Percentiles rank a stretch among this genome's conserved stretches.
Evolutionary conservation across 2,329 filamentous ascomycete genomes (phyloP).

Genomic region (Penicillium sp.): DNA sequence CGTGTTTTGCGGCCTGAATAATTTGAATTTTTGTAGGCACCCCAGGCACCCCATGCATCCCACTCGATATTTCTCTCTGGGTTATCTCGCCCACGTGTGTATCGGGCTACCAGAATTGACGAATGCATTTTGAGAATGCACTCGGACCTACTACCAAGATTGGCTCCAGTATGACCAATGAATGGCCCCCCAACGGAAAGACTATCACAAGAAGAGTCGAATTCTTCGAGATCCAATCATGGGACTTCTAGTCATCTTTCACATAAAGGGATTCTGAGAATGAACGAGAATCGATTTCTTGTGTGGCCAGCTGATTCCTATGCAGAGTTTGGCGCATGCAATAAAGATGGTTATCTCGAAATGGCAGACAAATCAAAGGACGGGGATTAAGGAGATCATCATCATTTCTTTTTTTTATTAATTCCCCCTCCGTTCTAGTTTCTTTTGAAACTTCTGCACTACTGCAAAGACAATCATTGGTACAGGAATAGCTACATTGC

Average conservation of each 20-base stretch:
- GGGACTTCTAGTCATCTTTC: not conserved
- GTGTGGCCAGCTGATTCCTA: not conserved
- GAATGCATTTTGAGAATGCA: not conserved
- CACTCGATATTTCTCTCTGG: not conserved
- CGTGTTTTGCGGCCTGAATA: not conserved
- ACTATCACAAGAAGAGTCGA: not conserved
- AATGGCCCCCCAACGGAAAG: too few species aligned
- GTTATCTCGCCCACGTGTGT: not conserved
- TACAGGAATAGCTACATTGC: not conserved
- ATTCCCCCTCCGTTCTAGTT: not conserved
- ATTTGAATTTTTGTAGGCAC: not conserved
- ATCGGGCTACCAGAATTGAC: not conserved
- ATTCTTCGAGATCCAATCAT: not conserved
- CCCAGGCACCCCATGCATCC: not conserved
- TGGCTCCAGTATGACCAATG: not conserved
- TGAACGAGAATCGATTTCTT: not conserved
- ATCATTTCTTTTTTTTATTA: not conserved
- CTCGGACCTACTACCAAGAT: not conserved
- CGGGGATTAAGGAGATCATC: not conserved
- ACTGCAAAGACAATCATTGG: not conserved
- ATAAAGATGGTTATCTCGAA: slow-evolving; percentile 8
- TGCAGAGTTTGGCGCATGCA: slow-evolving; percentile 1
- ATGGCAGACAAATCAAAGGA: slow-evolving; percentile 6
- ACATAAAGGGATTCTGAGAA: not conserved
- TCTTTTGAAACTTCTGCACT: not conserved